These are phyloP conservation scores for Viola odorata DNA, from an alignment of 345 rosid genomes.

Conservation along the genomic window DNA sequence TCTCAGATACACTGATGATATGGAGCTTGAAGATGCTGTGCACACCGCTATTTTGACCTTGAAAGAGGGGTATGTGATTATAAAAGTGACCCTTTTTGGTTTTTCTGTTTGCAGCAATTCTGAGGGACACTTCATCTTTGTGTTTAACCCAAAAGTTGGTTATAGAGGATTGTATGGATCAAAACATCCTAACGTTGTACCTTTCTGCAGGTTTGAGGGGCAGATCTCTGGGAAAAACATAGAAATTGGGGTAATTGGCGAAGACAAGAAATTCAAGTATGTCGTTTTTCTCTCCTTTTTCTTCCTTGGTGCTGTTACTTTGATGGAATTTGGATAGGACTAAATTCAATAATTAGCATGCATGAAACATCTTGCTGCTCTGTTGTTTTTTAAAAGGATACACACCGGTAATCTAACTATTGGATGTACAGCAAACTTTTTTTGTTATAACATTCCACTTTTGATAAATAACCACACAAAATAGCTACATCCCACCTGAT, in stretches of 20 bases:
- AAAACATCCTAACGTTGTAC: background rate
- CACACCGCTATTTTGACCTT: slow-evolving; percentile 92
- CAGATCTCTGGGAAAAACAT: slow-evolving; percentile 65
- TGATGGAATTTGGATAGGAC: background rate
- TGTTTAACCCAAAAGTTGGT: background rate
- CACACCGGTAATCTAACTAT: background rate
- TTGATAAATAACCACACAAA: background rate
- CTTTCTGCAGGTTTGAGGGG: slow-evolving; percentile 74
- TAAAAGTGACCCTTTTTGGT: background rate
- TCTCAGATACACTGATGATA: slow-evolving; percentile 76
- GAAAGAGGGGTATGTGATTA: slow-evolving; percentile 73
- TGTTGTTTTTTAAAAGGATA: no score
- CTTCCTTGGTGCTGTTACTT: background rate
- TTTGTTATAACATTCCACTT: background rate
- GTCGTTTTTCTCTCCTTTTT: background rate
- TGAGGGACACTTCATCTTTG: no score
- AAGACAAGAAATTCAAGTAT: slow-evolving; percentile 77
- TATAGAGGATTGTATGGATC: background rate
- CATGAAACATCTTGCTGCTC: background rate
- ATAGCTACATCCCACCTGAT: no score
- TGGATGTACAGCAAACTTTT: background rate
- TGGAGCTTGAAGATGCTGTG: slow-evolving; percentile 99
- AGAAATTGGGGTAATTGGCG: slow-evolving; percentile 75
- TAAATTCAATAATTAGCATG: background rate
- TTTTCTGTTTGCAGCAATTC: background rate